Base-by-base conservation (phyloP, 345 rosid species). In the Citrus sp. region DNA sequence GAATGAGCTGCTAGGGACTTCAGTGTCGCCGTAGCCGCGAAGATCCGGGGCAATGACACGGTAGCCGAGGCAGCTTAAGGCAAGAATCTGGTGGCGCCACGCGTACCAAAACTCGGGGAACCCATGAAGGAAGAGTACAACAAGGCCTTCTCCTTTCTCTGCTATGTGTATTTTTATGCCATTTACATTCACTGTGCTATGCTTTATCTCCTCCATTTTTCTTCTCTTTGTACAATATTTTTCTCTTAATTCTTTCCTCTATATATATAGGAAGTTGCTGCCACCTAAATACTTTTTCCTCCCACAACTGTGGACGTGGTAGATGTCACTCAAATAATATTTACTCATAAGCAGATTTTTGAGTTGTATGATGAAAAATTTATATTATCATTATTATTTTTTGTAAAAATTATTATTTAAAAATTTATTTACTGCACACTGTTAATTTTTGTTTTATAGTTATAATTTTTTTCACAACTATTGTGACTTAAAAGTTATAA, bases 81-180 rank as follows among this genome's bases (percentile, higher is more conserved):
- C 89, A 68, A 34, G 78, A 70, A 92, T 89, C 85, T 93, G 98
- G 87, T 89, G 97, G 83, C 97, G 89, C 97, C 95, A 93, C 4
- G 93, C 51, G 85, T 92, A 93, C 98, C 97, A 95, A 6, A 6
- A 86, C 38, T 93, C 94, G 34, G 98, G 97, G 84, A 90, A 94
- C 64, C 98, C 98, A 70, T 93, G 95, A 65, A 93, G 90, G 82
- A 93, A 85, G 70, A 93, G 91, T 70, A 92, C 75, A 8, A 85
- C 67, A 1, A 89, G 85, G 4, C 90, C 93, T 75, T 82, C 76
- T 21, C 95, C 95, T 78, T 87, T 90, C 75, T 92, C 97, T 1
- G 97, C 98, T 10, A 90, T 76, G 82, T 92, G 95, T 88, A 95
- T 86, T 55, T 81, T 82, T 68, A 95, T 92, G 84, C 93, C 94